Base-by-base conservation (phyloP, 2,329 filamentous ascomycete genomes). In the Cryphonectria radicalis region DNA sequence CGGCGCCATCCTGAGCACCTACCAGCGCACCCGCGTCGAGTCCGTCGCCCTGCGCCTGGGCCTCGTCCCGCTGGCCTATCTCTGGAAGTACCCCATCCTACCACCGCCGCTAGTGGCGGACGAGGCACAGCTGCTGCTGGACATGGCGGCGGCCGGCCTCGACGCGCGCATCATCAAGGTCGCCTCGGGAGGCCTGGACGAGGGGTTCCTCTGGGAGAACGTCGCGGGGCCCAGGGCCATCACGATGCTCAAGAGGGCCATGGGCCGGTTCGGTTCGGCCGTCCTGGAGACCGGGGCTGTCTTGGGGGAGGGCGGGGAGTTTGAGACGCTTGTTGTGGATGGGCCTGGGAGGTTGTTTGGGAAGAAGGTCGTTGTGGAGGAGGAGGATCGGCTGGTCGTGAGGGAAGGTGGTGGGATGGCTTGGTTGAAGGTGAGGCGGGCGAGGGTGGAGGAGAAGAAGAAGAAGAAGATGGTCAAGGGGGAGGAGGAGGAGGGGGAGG, bases 131-230 rank as follows among this genome's bases (percentile, higher is more conserved):
- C 84, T 98, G 28, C 84, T 99, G 66, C 85, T 89, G 71, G 95
- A 98, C 80, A 97, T 99, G 93, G 88, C 87, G 6, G 85, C 84
- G 8, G 89, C 90, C 3, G 92, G 92, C 0, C 89, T 97, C 69
- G 93, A 97, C 78, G 92, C 95, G n/a, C 87, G 95, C 72, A 93
- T 99, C 78, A 90, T 99, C 82, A 99, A 98, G 82, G 94, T 98
- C 62, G 95, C 96, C 60, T 97, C 93, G 74, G 94, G 94, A 8
- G 96, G 95, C 0, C 85, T 99, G 66, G 93, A 95, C 77, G 92
- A 94, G 75, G 84, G 82, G 53, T 91, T 94, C 76, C 83, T 99
- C 35, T 97, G 95, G 92, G 87, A 89, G 75, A 90, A 94, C 82
- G 92, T 97, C 25, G 90, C 92, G 3, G 87, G 88, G 76, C 77